These are phyloP conservation scores for Vigna mungo DNA, from an alignment of 306 rosid genomes.

Conservation along the genomic window DNA sequence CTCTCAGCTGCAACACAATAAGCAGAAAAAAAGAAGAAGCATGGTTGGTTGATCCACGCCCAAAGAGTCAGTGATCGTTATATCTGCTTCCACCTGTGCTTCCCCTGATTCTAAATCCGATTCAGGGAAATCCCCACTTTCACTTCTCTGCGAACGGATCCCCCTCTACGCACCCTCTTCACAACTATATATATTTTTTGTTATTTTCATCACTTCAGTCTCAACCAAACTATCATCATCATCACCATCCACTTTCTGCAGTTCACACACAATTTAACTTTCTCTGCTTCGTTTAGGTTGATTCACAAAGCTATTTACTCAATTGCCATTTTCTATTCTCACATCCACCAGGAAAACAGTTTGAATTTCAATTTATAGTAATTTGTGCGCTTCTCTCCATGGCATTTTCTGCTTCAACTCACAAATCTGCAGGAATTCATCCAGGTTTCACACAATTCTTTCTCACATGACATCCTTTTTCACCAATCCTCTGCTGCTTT, in stretches of 20 bases:
- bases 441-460: conserved; percentile 57
- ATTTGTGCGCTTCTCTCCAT: conserved; percentile 43
- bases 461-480: neutral
- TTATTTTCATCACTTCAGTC: neutral
- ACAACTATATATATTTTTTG: neutral
- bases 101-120: neutral
- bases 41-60: neutral
- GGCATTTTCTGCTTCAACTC: conserved; percentile 62
- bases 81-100: neutral
- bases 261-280: neutral
- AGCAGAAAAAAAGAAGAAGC: too few species aligned
- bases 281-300: neutral
- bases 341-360: conserved; percentile 23
- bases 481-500: neutral
- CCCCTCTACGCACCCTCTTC: neutral
- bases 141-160: neutral
- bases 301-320: neutral
- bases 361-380: conserved; percentile 30
- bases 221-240: neutral
- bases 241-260: neutral
- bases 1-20: too few species aligned
- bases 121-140: neutral
- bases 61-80: neutral
- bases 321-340: neutral
- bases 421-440: conserved; percentile 46